phyloP scores from a whole-genome alignment of 1,139 yeast species.

The Petasospora rhodanensis region DNA sequence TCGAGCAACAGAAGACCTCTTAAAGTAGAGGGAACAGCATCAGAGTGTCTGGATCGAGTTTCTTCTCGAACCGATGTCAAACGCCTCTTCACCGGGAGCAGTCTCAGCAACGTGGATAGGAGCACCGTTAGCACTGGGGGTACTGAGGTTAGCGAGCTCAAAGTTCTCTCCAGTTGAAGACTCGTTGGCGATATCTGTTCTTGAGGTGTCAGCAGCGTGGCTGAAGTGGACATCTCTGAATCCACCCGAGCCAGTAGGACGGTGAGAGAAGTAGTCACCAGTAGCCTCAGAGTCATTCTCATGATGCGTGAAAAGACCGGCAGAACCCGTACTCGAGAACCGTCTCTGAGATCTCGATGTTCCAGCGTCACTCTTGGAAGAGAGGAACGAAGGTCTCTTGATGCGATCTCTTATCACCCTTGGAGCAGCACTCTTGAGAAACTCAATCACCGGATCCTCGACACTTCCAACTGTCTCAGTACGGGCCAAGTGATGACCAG shows the following conservation, averaged over 20 bases:
- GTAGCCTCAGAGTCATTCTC: not conserved
- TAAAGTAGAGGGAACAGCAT: too few relatives aligned
- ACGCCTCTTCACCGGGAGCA: slow-evolving; percentile 2
- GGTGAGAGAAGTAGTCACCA: slow-evolving; percentile 5
- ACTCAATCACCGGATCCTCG: slow-evolving; percentile 25
- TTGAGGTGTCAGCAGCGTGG: too few relatives aligned
- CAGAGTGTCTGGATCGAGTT: slow-evolving; percentile 8
- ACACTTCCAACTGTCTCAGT: slow-evolving; percentile 21
- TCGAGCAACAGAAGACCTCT: too few relatives aligned
- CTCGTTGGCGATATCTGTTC: too few relatives aligned
- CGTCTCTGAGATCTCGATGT: slow-evolving; percentile 5
- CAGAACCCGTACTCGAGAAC: not conserved
- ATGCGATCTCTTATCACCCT: slow-evolving; percentile 19
- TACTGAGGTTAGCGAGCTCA: too few relatives aligned
- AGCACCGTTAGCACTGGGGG: too few relatives aligned
- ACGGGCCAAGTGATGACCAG: slow-evolving; percentile 24
- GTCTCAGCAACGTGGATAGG: slow-evolving; percentile 13
- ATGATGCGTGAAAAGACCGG: not conserved
- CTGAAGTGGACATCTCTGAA: slow-evolving; percentile 13
- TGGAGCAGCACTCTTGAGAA: slow-evolving; percentile 27
- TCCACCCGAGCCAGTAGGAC: not conserved
- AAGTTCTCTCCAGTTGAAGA: too few relatives aligned
- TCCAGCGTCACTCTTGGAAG: slow-evolving; percentile 2
- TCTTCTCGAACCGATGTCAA: slow-evolving; percentile 9
- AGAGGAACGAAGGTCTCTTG: slow-evolving; percentile 21